phyloP scores from a whole-genome alignment of 805 yeast genomes.

The Metschnikowia hibisci region DNA sequence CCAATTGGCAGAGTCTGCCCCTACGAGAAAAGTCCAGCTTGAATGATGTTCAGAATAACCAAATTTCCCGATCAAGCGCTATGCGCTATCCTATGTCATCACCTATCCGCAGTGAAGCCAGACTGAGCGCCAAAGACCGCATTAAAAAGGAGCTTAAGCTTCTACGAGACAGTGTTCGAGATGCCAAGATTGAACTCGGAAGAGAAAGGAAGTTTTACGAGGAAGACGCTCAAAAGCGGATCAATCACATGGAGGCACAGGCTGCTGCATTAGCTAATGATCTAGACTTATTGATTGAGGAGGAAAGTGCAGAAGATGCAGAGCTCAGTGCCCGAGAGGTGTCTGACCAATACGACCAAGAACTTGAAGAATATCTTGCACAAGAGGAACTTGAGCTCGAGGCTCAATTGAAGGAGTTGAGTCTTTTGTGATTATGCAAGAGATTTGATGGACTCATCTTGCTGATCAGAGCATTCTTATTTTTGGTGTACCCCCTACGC shows the following conservation, averaged over 20 bases:
- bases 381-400: constrained; percentile 18
- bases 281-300: constrained; percentile 9
- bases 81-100: constrained; percentile 18
- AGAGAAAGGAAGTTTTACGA: constrained; percentile 14
- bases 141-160: constrained; percentile 9
- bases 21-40: constrained; percentile 6
- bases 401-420: constrained; percentile 15
- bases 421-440: not conserved
- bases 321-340: not conserved
- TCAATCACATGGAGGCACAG: constrained; percentile 9
- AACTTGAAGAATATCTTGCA: constrained; percentile 15
- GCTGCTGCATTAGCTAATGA: constrained; percentile 13
- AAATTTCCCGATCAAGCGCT: constrained; percentile 9
- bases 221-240: constrained; percentile 8
- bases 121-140: not conserved
- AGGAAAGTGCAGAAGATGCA: constrained; percentile 2
- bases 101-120: constrained; percentile 7
- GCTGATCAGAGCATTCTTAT: too few species aligned
- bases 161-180: constrained; percentile 12
- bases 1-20: constrained; percentile 17
- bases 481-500: too few species aligned
- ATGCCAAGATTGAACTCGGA: constrained; percentile 7
- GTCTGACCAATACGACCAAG: constrained; percentile 8
- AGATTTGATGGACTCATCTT: too few species aligned
- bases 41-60: constrained; percentile 10